phyloP scores from a whole-genome alignment of 108 stramenopile genomes.

The Cyclotella baltica region DNA sequence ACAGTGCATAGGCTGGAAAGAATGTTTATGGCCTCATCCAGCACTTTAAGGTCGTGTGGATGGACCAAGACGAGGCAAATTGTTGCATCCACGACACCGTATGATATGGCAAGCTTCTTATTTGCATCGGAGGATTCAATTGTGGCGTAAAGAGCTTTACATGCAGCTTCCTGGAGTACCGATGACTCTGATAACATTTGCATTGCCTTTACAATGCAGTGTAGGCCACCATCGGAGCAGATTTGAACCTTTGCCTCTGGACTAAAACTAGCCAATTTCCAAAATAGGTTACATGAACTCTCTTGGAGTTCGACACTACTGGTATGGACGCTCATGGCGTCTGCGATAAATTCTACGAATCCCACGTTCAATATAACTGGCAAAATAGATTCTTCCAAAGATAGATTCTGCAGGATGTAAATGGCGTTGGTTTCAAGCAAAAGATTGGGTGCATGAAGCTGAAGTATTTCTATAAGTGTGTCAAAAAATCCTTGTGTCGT shows the following conservation, averaged over 20 bases:
- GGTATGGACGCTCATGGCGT: slow-evolving; percentile 7
- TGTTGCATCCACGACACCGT: slow-evolving; percentile 61
- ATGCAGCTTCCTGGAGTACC: slow-evolving; percentile 58
- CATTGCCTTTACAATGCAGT: slow-evolving; percentile 46
- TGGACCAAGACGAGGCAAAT: slow-evolving; percentile 63
- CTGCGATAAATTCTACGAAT: slow-evolving; percentile 9
- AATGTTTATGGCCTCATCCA: slow-evolving; percentile 64
- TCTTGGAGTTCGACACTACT: slow-evolving; percentile 12
- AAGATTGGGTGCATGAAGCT: slow-evolving; percentile 9
- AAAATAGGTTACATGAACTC: slow-evolving; percentile 24
- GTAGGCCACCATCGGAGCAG: slow-evolving; percentile 22
- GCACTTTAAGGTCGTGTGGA: slow-evolving; percentile 34
- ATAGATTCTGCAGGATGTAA: slow-evolving; percentile 16
- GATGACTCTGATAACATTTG: slow-evolving; percentile 58
- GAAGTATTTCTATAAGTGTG: slow-evolving; percentile 8
- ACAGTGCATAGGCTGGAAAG: slow-evolving; percentile 50
- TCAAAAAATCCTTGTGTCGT: slow-evolving; percentile 8
- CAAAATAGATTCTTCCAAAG: not conserved
- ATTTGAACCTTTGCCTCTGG: slow-evolving; percentile 16
- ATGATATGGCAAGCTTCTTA: slow-evolving; percentile 47
- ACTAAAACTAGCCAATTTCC: slow-evolving; percentile 10
- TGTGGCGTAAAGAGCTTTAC: slow-evolving; percentile 54
- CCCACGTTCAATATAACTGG: slow-evolving; percentile 2
- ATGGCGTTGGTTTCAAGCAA: not conserved
- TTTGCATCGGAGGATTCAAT: slow-evolving; percentile 45